phyloP scores from a whole-genome alignment of 306 rosid species.

The Morella rubra region DNA sequence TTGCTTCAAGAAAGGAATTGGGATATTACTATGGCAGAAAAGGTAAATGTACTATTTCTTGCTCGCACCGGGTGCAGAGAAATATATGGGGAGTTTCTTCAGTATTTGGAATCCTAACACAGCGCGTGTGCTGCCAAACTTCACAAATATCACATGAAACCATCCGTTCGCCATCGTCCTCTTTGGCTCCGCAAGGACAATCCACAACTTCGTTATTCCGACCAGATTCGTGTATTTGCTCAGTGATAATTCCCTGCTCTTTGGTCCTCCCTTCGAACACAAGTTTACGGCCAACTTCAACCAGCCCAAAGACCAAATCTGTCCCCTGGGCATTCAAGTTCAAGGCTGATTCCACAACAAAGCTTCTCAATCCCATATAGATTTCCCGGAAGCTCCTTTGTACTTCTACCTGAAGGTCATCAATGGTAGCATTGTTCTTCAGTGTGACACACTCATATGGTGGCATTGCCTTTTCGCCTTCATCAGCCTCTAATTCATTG shows the following conservation, averaged over 20 bases:
- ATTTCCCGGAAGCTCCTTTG: conserved; percentile 69
- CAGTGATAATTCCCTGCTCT: conserved; percentile 12
- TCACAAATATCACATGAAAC: conserved; percentile 86
- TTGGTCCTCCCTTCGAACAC: conserved; percentile 46
- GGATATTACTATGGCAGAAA: conserved; percentile 35
- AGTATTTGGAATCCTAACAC: conserved; percentile 66
- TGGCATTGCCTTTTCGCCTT: conserved; percentile 27
- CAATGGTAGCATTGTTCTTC: conserved; percentile 50
- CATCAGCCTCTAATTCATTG: conserved; percentile 6
- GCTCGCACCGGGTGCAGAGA: conserved; percentile 74
- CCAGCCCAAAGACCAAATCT: conserved; percentile 48
- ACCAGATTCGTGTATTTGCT: conserved; percentile 43
- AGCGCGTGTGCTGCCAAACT: conserved; percentile 74
- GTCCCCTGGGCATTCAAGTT: conserved; percentile 45
- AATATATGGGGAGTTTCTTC: conserved; percentile 70
- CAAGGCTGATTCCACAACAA: conserved; percentile 53
- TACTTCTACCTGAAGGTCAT: conserved; percentile 66
- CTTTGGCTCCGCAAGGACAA: conserved; percentile 74
- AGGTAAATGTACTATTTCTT: conserved; percentile 58
- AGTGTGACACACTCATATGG: conserved; percentile 65
- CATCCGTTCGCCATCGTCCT: conserved; percentile 89
- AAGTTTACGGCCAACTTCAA: conserved; percentile 63
- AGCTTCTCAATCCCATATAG: conserved; percentile 63
- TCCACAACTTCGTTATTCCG: conserved; percentile 41
- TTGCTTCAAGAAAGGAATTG: conserved; percentile 1